phyloP scores from a whole-genome alignment of 208 protist genomes.

The Histomonas meleagridis region DNA sequence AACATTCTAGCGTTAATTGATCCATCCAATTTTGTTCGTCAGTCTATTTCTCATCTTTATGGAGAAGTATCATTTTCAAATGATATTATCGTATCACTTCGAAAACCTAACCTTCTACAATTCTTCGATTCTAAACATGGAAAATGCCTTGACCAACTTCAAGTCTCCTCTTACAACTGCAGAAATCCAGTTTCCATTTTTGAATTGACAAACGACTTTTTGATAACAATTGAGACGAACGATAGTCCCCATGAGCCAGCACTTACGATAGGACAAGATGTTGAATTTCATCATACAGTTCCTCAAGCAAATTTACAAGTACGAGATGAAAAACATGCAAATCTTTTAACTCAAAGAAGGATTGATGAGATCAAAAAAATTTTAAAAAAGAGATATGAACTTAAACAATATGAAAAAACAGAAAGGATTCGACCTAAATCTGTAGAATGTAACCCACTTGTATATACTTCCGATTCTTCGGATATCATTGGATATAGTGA shows the following conservation, averaged over 20 bases:
- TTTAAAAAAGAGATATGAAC: too few relatives aligned
- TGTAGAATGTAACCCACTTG: not conserved
- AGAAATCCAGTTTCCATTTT: not conserved
- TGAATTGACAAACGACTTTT: not conserved
- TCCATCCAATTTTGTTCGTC: not conserved
- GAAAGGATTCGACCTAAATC: not conserved
- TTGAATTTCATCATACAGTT: not conserved
- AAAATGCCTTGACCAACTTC: not conserved
- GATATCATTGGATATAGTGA: not conserved
- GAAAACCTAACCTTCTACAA: constrained; percentile 12
- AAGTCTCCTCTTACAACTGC: not conserved
- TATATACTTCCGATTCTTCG: not conserved
- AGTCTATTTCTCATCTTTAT: not conserved
- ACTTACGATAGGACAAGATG: not conserved
- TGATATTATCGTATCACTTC: not conserved
- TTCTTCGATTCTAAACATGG: not conserved
- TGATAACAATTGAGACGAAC: not conserved
- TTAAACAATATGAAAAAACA: not conserved
- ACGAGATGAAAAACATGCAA: not conserved
- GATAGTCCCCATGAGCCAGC: not conserved
- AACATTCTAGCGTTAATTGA: not conserved
- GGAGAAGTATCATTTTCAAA: not conserved
- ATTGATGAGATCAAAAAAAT: not conserved
- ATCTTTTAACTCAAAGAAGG: not conserved
- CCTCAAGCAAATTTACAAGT: not conserved